These are phyloP conservation scores for Thuidium tamariscinum DNA, from an alignment of 225 moss, liverwort and hornwort genomes.

Conservation along the genomic window DNA sequence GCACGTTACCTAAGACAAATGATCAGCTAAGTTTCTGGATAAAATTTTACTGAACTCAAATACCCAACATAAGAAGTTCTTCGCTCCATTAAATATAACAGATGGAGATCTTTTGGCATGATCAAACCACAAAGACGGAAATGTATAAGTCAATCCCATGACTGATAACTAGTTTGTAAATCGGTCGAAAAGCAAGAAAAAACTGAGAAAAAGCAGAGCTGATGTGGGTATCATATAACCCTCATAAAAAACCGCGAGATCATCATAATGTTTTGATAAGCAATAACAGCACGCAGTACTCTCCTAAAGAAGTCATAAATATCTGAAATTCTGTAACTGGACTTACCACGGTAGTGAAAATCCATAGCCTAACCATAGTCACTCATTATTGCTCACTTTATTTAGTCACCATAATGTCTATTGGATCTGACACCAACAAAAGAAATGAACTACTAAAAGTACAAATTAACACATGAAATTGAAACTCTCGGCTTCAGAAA, in stretches of 20 bases:
- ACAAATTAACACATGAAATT: background rate
- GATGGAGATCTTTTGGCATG: background rate
- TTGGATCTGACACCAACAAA: background rate
- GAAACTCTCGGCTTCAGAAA: background rate
- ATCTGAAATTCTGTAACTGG: background rate
- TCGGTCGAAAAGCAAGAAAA: background rate
- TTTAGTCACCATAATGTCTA: background rate
- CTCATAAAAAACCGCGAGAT: background rate
- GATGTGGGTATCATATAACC: background rate
- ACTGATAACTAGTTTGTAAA: background rate
- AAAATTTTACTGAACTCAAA: background rate
- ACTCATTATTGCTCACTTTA: background rate
- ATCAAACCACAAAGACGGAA: background rate
- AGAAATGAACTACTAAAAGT: background rate
- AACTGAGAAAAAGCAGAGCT: background rate
- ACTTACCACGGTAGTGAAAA: background rate
- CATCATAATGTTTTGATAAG: background rate
- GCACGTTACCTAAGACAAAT: constrained; percentile 78
- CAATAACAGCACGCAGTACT: background rate
- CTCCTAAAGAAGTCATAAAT: background rate
- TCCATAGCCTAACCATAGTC: background rate
- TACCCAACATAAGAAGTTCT: background rate
- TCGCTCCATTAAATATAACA: background rate
- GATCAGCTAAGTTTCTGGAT: background rate
- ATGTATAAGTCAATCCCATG: background rate